phyloP scores from a whole-genome alignment of 345 rosid genomes.

The Lepidium aucheri region DNA sequence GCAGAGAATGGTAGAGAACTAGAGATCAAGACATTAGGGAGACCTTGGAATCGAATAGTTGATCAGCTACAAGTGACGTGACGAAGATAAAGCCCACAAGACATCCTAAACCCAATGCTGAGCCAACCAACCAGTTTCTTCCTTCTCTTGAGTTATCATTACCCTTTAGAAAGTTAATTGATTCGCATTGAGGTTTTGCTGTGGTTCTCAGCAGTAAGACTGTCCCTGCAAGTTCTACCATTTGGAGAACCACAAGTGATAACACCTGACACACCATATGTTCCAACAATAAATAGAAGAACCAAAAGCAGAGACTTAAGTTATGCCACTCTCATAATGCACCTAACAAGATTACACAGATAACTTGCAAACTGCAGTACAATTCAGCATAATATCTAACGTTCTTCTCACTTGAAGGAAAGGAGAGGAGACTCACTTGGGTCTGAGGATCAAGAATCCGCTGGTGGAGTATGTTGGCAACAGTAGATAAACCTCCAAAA shows the following conservation, averaged over 20 bases:
- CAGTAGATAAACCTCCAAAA: conserved; percentile 69
- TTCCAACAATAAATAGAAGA: not conserved
- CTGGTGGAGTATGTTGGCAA: conserved; percentile 44
- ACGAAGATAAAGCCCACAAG: conserved; percentile 45
- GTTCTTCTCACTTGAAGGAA: not conserved
- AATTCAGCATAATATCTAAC: not conserved
- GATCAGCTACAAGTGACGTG: conserved; percentile 43
- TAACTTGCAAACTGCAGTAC: not conserved
- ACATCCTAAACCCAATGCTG: conserved; percentile 54
- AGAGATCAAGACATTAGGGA: not conserved
- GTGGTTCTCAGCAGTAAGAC: conserved; percentile 45
- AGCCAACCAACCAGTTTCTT: conserved; percentile 58
- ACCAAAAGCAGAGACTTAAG: not conserved
- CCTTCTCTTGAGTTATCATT: conserved; percentile 11
- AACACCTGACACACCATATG: conserved; percentile 32
- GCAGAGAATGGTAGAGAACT: not conserved
- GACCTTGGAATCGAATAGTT: conserved; percentile 46
- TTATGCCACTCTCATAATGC: not conserved
- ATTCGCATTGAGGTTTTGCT: conserved; percentile 36
- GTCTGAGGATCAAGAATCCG: conserved; percentile 70
- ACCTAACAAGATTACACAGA: not conserved
- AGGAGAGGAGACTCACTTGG: conserved; percentile 35
- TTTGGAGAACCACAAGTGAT: conserved; percentile 47
- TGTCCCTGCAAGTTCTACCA: conserved; percentile 48
- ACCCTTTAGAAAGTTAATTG: conserved; percentile 33